A percentile compares a stretch with the other conserved stretches of the same genome.
phyloP scores from a whole-genome alignment of 2,329 filamentous ascomycete species.

The Blumeriella jaapii region DNA sequence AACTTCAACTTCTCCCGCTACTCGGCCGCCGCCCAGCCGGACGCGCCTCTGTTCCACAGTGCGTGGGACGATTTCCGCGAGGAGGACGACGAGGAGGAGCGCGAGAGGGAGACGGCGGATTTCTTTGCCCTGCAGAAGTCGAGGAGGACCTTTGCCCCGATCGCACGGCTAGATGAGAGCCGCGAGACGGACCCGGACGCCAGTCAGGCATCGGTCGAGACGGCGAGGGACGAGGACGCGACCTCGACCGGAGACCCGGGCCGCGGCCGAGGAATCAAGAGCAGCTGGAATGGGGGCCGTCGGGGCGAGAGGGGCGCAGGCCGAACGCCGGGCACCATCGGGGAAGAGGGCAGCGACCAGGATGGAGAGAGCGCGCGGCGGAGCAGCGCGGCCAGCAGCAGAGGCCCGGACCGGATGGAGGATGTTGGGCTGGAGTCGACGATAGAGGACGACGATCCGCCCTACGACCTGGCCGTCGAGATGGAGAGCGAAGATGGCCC shows the following conservation, averaged over 20 bases:
- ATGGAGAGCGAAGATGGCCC: constrained; percentile 40
- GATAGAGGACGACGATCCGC: constrained; percentile 46
- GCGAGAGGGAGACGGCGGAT: constrained; percentile 85
- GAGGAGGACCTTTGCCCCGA: constrained; percentile 74
- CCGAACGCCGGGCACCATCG: constrained; percentile 20
- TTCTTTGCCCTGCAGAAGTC: constrained; percentile 86
- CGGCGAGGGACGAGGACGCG: constrained; percentile 37
- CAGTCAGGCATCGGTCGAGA: constrained; percentile 44
- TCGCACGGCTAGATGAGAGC: constrained; percentile 66
- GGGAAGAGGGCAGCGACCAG: constrained; percentile 29
- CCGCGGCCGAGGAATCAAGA: constrained; percentile 41
- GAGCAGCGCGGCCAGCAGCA: constrained; percentile 28
- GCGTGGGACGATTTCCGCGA: constrained; percentile 83
- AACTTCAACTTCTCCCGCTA: constrained; percentile 73
- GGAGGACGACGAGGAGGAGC: constrained; percentile 85
- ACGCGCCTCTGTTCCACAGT: constrained; percentile 90
- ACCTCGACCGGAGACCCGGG: constrained; percentile 36
- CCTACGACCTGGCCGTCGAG: constrained; percentile 47
- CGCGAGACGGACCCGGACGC: constrained; percentile 67
- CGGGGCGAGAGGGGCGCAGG: constrained; percentile 23
- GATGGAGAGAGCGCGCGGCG: constrained; percentile 20
- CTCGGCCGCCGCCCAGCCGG: constrained; percentile 56
- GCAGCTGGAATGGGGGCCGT: constrained; percentile 47
- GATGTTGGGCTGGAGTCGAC: constrained; percentile 73
- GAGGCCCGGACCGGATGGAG: constrained; percentile 59